Percentiles rank a stretch among this genome's conserved stretches.
Evolutionary conservation across 2,329 filamentous ascomycete species (phyloP).

Genomic region (Pestalotiopsis sp.): DNA sequence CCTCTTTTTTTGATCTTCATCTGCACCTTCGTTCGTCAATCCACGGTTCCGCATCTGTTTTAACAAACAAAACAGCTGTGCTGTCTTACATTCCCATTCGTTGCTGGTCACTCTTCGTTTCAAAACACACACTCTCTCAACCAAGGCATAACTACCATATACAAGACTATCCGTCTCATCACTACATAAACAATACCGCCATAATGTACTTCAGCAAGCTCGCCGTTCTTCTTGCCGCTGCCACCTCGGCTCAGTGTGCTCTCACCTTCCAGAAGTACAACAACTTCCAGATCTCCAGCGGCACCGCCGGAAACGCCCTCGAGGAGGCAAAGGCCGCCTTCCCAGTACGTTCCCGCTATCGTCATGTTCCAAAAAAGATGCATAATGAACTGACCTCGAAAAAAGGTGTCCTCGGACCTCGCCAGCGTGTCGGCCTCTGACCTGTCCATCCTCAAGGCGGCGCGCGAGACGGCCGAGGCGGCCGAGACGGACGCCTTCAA

Average conservation of each 20-base stretch:
- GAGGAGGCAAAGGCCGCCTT: conserved; percentile 57
- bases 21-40: conserved; percentile 9
- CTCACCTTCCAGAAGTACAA: conserved; percentile 14
- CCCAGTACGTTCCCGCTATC: conserved; percentile 38
- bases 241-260: conserved; percentile 30
- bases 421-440: conserved; percentile 49
- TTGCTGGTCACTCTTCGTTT: conserved; percentile 14
- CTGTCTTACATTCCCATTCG: conserved; percentile 14
- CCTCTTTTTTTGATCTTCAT: conserved; percentile 9
- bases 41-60: conserved; percentile 8
- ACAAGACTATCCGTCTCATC: background rate
- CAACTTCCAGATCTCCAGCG: conserved; percentile 52
- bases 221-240: conserved; percentile 37
- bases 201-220: conserved; percentile 42
- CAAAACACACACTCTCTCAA: background rate
- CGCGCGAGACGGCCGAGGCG: conserved; percentile 50
- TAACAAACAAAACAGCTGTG: conserved; percentile 14
- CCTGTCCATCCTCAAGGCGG: conserved; percentile 52
- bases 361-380: background rate
- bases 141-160: too few relatives aligned
- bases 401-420: conserved; percentile 47
- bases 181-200: conserved; percentile 13
- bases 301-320: conserved; percentile 54
- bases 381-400: background rate
- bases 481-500: conserved; percentile 59